phyloP scores from a whole-genome alignment of 306 rosid genomes.

The Cyamopsis tetragonoloba region DNA sequence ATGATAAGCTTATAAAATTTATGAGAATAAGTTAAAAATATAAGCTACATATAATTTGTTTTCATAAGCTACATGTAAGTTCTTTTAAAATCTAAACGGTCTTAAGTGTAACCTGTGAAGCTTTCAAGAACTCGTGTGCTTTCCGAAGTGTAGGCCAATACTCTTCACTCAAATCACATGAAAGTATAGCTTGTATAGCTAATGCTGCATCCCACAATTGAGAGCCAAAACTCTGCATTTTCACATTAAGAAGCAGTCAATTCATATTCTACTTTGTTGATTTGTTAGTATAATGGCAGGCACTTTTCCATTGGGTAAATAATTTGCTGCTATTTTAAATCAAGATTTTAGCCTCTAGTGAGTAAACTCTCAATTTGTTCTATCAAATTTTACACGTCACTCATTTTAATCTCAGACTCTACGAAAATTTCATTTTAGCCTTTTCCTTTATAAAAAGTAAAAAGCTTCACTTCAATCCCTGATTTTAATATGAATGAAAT shows the following conservation, averaged over 20 bases:
- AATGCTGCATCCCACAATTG: conserved; percentile 57
- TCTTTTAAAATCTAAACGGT: no score
- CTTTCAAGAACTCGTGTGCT: conserved; percentile 58
- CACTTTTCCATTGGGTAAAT: neutral
- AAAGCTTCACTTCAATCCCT: no score
- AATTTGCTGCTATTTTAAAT: no score
- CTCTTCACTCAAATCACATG: conserved; percentile 48
- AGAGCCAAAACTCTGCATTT: conserved; percentile 41
- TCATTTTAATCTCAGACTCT: no score
- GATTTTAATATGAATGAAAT: no score
- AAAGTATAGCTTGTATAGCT: conserved; percentile 50
- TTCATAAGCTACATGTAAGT: neutral
- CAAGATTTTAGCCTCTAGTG: no score
- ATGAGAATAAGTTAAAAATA: no score
- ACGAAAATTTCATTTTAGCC: no score
- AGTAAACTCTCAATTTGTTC: no score
- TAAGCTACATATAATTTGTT: neutral
- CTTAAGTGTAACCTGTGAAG: conserved; percentile 48
- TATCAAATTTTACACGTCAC: no score
- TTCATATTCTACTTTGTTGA: neutral
- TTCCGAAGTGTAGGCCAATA: conserved; percentile 45
- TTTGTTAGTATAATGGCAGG: neutral
- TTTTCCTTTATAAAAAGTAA: no score
- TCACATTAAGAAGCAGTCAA: neutral
- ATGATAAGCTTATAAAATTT: no score